Conservation (phyloP, 2,329 filamentous ascomycete species). For the Talaromyces sp. region DNA sequence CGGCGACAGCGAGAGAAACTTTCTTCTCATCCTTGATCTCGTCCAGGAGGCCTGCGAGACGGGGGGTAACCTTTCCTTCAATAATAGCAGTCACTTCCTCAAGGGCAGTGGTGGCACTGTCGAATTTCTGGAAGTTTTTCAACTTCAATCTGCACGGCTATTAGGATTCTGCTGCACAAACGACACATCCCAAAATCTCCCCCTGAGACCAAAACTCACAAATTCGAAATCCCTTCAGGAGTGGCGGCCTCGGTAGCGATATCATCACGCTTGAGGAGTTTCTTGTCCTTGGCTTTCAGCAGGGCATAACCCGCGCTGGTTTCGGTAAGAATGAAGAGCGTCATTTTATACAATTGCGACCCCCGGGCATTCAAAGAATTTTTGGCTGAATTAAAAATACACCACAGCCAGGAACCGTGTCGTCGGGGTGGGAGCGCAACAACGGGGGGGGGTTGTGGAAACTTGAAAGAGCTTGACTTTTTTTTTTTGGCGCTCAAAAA, state of each 20-base stretch:
- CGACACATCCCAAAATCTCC: background rate
- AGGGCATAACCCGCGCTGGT: slow-evolving; percentile 96
- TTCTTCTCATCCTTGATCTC: slow-evolving; percentile 97
- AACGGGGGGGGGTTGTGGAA: slow-evolving; percentile 20
- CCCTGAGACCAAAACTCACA: slow-evolving; percentile 54
- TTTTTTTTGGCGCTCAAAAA: slow-evolving; percentile 13
- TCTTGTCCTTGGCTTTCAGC: slow-evolving; percentile 98
- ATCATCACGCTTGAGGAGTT: slow-evolving; percentile 85
- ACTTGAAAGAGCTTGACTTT: slow-evolving; percentile 17
- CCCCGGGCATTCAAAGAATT: slow-evolving; percentile 19
- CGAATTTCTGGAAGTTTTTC: slow-evolving; percentile 97
- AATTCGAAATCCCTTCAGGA: slow-evolving; percentile 77
- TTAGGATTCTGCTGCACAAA: slow-evolving; percentile 12
- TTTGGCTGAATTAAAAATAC: slow-evolving; percentile 9
- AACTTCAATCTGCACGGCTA: slow-evolving; percentile 66
- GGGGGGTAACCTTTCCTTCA: slow-evolving; percentile 90
- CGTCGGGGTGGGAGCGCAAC: slow-evolving; percentile 19
- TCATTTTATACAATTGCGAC: slow-evolving; percentile 55
- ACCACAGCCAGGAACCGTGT: slow-evolving; percentile 15
- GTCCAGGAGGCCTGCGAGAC: slow-evolving; percentile 75
- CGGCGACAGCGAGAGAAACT: slow-evolving; percentile 85
- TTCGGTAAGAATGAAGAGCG: slow-evolving; percentile 88
- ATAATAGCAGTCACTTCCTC: slow-evolving; percentile 84
- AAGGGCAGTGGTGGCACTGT: slow-evolving; percentile 82
- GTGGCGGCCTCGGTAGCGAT: slow-evolving; percentile 68